Base-by-base conservation (phyloP, 1,284 basidiomycete genomes). In the Fomitopsis schrenkii region DNA sequence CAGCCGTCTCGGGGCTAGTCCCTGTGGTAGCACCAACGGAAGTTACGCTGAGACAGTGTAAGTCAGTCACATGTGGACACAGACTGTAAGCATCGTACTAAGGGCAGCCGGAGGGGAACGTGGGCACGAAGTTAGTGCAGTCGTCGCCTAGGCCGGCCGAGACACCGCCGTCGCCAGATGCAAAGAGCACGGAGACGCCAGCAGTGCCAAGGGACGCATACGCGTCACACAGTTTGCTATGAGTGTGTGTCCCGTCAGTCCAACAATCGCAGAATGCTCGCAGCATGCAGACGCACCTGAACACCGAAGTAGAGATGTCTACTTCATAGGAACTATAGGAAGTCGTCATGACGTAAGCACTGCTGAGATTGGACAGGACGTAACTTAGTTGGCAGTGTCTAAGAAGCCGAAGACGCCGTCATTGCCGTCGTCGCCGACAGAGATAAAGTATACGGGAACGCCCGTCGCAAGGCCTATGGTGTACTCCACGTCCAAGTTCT, bases 161-260 rank as follows among this genome's bases (percentile, higher is more conserved):
- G 26, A 91, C 89, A 61, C 88, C 88, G 57, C 69, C 74, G 65
- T 87, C 89, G 58, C 89, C 89, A 59, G 84, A 86, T 22, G 85
- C 83, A 75, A 87, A 90, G 66, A 91, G 77, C 33, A 87, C 76
- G 19, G 83, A 85, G 15, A 79, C 80, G 22, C 89, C 89, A 38
- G 80, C 78, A 6, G 82, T 76, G 10, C 86, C 86, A 55, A 91
- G 81, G 64, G 84, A 80, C 22, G 84, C 85, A 60, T 91, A 87
- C 8, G 80, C 79, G 52, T 73, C 69, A 72, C 91, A 93, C 4
- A 85, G 67, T 41, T 67, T 64, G 62, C 70, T 71, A 12, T 10
- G 41, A 22, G n/a, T 3, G 28, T 8, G 22, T 58, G 8, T 55
- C 60, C 50, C 52, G 6, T 19, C 26, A 42, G 14, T 48, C 8